Evolutionary conservation across 108 stramenopile species (phyloP).

Genomic region (Discostella stelligeroides): DNA sequence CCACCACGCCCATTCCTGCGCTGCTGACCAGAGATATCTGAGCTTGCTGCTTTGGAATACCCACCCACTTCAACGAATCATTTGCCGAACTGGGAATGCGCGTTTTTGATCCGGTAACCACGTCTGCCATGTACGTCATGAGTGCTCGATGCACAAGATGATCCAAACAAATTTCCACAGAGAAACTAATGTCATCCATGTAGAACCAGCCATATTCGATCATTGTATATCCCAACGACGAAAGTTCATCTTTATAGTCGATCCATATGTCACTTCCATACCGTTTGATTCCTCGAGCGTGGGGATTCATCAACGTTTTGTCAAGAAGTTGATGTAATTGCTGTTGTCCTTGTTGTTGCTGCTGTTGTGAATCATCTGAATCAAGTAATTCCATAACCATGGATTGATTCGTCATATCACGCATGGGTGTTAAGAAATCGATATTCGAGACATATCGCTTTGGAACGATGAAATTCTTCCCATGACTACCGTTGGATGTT

Average conservation of each 20-base stretch:
- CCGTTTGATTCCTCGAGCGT: slow-evolving; percentile 15
- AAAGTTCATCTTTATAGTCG: slow-evolving; percentile 60
- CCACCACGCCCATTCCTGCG: slow-evolving; percentile 61
- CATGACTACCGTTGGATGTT: slow-evolving; percentile 40
- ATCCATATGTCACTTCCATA: slow-evolving; percentile 63
- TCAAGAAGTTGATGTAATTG: slow-evolving; percentile 26
- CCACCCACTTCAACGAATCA: slow-evolving; percentile 53
- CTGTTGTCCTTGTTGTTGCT: too few relatives aligned
- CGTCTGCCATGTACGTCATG: slow-evolving; percentile 61
- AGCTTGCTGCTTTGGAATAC: slow-evolving; percentile 65
- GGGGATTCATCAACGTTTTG: slow-evolving; percentile 47
- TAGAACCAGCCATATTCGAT: slow-evolving; percentile 75
- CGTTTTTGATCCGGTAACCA: slow-evolving; percentile 57
- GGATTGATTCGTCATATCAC: slow-evolving; percentile 46
- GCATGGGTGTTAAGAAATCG: slow-evolving; percentile 68
- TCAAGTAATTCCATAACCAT: slow-evolving; percentile 51
- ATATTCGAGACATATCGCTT: slow-evolving; percentile 67
- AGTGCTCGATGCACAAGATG: slow-evolving; percentile 56
- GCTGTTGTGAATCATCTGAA: too few relatives aligned
- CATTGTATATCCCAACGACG: slow-evolving; percentile 59
- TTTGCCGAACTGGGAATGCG: slow-evolving; percentile 48
- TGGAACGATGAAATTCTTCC: slow-evolving; percentile 71
- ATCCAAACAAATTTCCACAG: slow-evolving; percentile 66
- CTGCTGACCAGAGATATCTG: slow-evolving; percentile 70
- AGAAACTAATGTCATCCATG: slow-evolving; percentile 58